Base-by-base conservation (phyloP, 2,329 filamentous ascomycete species). In the Trichoderma breve region DNA sequence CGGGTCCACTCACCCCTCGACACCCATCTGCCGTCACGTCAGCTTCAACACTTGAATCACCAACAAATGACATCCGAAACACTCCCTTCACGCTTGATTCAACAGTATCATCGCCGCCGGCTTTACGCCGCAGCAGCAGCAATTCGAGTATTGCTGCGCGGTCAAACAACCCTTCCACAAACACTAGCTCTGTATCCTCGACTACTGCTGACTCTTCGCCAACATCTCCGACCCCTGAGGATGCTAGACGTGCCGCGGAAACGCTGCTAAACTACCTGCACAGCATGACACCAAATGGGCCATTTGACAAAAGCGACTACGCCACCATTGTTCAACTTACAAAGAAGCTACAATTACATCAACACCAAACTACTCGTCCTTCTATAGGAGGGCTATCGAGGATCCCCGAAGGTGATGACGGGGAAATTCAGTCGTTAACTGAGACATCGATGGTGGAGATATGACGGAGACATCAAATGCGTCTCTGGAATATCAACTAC, bases 241-340 rank as follows among this genome's bases (percentile, higher is more conserved):
- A 98, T 80, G 95, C 95, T 4, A 88, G 93, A 51, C 88, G 90
- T 66, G 95, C 95, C 1, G 87, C 97, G 5, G 91, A 95, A 77
- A 90, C 95, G 3, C 89, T 98, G 24, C 88, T 97, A 79, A 91
- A 83, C 73, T 97, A 95, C 78, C 92, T 98, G 79, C 88, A 93
- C 76, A 90, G 90, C 73, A 88, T 92, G 75, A 89, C 90, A 14
- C 82, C 86, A 0, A 84, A 81, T 26, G 91, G 90, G 1, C 88
- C 94, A 36, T 89, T 93, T 18, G 93, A 96, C 77, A 88, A 93
- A 61, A 88, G 89, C 76, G 95, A 98, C 74, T 95, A 92, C 79
- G 81, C 93, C 74, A 89, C 90, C 3, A 90, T 98, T 62, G 86
- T 93, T 21, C 93, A 94, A 79, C 83, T 98, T 74, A 95, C 95